Evolutionary conservation across 176 grass and related monocot genomes (phyloP), one percentile per base, ranked within the genome.

Genomic region (Phoenix dactylifera): DNA sequence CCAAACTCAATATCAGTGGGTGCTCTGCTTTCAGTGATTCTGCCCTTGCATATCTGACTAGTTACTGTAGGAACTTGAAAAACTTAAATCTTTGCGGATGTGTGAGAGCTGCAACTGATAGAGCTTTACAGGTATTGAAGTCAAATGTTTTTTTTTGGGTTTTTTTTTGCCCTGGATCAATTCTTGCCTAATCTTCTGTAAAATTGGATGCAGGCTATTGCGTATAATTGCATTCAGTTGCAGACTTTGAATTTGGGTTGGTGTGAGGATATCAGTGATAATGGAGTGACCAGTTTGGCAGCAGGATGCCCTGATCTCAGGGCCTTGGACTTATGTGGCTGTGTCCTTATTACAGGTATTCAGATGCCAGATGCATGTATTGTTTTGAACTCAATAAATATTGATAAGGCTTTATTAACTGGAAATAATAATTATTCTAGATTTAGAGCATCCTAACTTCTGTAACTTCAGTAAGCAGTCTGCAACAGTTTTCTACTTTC

Each of bases 71-170:
- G 24, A 65, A 65, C 50, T 24, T 65, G 23, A 65, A 52, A 65
- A 51, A 65, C 9, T 52, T 65, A 24, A 65, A 65, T 51, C 63
- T 65, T 28, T 65, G 63, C 52, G 63, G 63, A 65, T 65, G 63
- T 52, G 63, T 26, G 23, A 65, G 26, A 22, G 63, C 62, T 64
- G 48, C 49, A 65, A 51, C 63, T 26, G 63, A 65, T 24, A 51
- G n/a, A 28, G 49, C 63, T 52, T 50, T 65, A 28, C 63, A 52
- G 49, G 63, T 65, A 1, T n/a, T 18, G 18, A 24, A 48, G 12
- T 65, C 22, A 51, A 10, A 17, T 26, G 17, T 52, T 7, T 18
- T 26, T 10, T 26, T 18, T 50, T 51, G 26, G 7, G 1, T 17
- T 24, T 18, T 16, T 4, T 26, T 9, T 24, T 1, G 35, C 35